These are phyloP conservation scores for Naganishia friedmannii DNA, from an alignment of 768 basidiomycete species.

Conservation along the genomic window DNA sequence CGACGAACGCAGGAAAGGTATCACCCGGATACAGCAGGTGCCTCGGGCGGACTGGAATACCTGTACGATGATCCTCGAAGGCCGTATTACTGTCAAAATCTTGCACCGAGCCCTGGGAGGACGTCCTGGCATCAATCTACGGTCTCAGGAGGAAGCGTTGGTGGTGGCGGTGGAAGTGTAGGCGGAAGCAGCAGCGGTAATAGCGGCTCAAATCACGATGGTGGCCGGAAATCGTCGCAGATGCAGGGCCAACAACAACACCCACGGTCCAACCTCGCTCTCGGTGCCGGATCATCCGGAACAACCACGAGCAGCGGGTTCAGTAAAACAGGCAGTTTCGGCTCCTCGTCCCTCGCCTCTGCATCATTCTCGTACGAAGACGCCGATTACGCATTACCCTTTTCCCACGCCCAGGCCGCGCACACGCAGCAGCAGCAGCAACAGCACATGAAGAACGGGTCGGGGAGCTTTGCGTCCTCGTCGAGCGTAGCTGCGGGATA, in stretches of 20 bases:
- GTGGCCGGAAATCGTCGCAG: not conserved
- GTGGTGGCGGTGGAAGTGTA: not conserved
- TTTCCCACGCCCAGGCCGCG: not conserved
- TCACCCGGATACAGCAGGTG: not conserved
- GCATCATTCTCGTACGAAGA: not conserved
- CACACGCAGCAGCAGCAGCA: conserved; percentile 3
- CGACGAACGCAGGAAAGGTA: not conserved
- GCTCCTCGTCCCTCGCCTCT: not conserved
- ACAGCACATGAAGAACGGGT: too few species aligned
- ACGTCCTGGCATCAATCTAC: conserved; percentile 1
- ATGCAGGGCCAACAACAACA: not conserved
- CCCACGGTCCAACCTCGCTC: not conserved
- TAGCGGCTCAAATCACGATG: not conserved
- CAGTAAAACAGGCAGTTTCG: conserved; percentile 11
- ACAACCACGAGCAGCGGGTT: conserved; percentile 11
- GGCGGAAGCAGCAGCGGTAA: not conserved
- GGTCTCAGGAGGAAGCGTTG: not conserved
- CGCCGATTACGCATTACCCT: conserved; percentile 19
- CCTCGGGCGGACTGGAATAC: conserved; percentile 18
- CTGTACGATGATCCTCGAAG: conserved; percentile 31
- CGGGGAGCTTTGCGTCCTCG: conserved; percentile 6
- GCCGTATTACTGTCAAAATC: conserved; percentile 22
- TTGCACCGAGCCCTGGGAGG: not conserved
- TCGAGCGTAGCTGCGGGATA: too few species aligned
- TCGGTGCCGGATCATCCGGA: conserved; percentile 12